Conservation (phyloP, 2,329 filamentous ascomycete species). For the Bertia moriformis region DNA sequence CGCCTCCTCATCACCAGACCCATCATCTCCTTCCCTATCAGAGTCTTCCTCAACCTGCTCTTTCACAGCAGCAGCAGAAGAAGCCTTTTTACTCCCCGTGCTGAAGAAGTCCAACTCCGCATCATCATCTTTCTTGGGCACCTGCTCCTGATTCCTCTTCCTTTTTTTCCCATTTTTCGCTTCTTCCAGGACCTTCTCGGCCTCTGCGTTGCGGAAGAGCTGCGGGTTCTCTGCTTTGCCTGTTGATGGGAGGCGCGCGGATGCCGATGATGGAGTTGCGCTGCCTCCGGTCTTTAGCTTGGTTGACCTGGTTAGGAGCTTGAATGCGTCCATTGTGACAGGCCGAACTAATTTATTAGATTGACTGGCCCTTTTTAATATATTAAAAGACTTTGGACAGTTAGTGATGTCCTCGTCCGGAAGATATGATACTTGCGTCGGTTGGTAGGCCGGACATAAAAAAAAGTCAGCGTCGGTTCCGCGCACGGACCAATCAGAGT, state of each 20-base stretch:
- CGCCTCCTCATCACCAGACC: neutral
- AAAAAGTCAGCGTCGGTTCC: no score
- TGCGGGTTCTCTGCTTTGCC: neutral
- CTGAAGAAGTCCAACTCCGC: neutral
- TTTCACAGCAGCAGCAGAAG: neutral
- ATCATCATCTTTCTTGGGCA: neutral
- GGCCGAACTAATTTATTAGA: no score
- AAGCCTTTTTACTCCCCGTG: neutral
- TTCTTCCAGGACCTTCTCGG: neutral
- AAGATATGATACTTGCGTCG: no score
- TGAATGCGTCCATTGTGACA: slow-evolving; percentile 8
- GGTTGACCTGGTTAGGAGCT: slow-evolving; percentile 6
- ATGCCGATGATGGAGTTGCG: neutral
- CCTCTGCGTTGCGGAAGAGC: neutral
- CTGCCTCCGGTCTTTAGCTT: slow-evolving; percentile 5
- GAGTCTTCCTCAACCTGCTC: neutral
- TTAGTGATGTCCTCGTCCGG: no score
- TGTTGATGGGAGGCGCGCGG: neutral
- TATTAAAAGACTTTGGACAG: no score
- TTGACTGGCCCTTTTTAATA: no score
- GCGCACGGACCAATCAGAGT: no score
- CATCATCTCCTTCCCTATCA: neutral
- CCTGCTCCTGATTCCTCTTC: neutral
- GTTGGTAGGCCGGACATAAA: no score
- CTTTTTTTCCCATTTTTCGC: neutral